Evolutionary conservation across 2,329 filamentous ascomycete genomes (phyloP).

Genomic region (Ramularia collo-cygni): DNA sequence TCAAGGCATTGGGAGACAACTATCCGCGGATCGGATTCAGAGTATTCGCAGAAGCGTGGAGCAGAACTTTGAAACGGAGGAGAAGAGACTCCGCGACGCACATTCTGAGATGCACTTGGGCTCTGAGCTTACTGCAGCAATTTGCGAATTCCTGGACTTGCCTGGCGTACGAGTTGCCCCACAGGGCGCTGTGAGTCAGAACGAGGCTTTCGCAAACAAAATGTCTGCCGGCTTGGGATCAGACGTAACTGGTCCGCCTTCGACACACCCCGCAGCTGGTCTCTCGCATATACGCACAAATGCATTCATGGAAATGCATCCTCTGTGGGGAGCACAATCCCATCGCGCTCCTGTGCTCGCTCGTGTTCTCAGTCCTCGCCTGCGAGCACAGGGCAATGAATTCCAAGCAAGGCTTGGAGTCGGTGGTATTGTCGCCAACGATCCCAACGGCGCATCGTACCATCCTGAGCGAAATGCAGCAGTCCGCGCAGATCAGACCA

Average conservation of each 20-base stretch:
- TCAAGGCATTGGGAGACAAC: conserved; percentile 8
- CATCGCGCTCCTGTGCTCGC: conserved; percentile 47
- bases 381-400: conserved; percentile 30
- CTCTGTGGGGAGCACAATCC: conserved; percentile 52
- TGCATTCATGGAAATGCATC: conserved; percentile 52
- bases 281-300: conserved; percentile 54
- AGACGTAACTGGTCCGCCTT: conserved; percentile 44
- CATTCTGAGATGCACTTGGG: conserved; percentile 42
- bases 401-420: conserved; percentile 36
- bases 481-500: conserved; percentile 6
- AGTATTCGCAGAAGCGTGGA: conserved; percentile 19
- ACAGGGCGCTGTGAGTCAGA: conserved; percentile 1
- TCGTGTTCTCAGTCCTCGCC: conserved; percentile 48
- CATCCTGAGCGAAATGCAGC: not conserved
- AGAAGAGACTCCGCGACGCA: conserved; percentile 38
- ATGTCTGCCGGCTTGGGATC: conserved; percentile 8
- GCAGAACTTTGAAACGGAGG: conserved; percentile 22
- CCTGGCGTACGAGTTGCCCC: conserved; percentile 7
- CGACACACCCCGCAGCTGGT: conserved; percentile 60
- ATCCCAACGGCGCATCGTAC: conserved; percentile 17
- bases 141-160: conserved; percentile 52
- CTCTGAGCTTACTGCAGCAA: conserved; percentile 46
- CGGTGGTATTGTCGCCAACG: conserved; percentile 38
- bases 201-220: conserved; percentile 18
- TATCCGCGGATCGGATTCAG: conserved; percentile 10